Conservation (phyloP, 1,139 yeast genomes). For the Candida gigantensis region DNA sequence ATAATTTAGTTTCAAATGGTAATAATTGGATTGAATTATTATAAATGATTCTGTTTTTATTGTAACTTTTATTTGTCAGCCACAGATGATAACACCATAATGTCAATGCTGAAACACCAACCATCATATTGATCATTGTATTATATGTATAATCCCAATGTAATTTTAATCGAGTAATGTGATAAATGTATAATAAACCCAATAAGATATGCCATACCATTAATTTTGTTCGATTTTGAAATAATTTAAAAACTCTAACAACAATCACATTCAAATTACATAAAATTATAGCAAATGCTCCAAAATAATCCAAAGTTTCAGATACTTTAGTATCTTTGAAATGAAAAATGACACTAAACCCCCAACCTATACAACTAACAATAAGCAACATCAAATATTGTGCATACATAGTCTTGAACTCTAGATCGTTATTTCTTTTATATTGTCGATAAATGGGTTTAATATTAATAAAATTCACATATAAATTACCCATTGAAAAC, state of each 20-base stretch:
- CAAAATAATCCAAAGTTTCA: slow-evolving; percentile 46
- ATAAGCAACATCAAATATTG: slow-evolving; percentile 34
- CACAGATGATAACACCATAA: slow-evolving; percentile 41
- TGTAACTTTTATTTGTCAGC: slow-evolving; percentile 20
- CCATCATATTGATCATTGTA: slow-evolving; percentile 31
- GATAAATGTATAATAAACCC: slow-evolving; percentile 25
- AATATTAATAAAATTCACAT: slow-evolving; percentile 34
- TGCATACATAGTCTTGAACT: slow-evolving; percentile 26
- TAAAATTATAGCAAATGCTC: slow-evolving; percentile 44
- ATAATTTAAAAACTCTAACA: slow-evolving; percentile 34
- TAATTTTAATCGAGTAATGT: slow-evolving; percentile 27
- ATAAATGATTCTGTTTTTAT: slow-evolving; percentile 25
- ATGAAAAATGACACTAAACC: slow-evolving; percentile 41
- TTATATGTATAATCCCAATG: slow-evolving; percentile 48
- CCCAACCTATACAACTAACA: slow-evolving; percentile 42
- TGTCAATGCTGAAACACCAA: slow-evolving; percentile 33
- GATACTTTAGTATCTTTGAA: slow-evolving; percentile 40
- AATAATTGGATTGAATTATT: slow-evolving; percentile 40
- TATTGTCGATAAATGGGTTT: slow-evolving; percentile 28
- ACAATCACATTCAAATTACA: slow-evolving; percentile 39
- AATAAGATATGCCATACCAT: slow-evolving; percentile 15
- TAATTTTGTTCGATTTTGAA: slow-evolving; percentile 15
- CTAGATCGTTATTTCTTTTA: slow-evolving; percentile 17
- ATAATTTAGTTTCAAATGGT: slow-evolving; percentile 42
- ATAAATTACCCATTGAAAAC: slow-evolving; percentile 42